Evolutionary conservation across 1,139 yeast species (phyloP), one percentile per base, ranked within the genome.

Genomic region (Debaryomyces singareniensis): DNA sequence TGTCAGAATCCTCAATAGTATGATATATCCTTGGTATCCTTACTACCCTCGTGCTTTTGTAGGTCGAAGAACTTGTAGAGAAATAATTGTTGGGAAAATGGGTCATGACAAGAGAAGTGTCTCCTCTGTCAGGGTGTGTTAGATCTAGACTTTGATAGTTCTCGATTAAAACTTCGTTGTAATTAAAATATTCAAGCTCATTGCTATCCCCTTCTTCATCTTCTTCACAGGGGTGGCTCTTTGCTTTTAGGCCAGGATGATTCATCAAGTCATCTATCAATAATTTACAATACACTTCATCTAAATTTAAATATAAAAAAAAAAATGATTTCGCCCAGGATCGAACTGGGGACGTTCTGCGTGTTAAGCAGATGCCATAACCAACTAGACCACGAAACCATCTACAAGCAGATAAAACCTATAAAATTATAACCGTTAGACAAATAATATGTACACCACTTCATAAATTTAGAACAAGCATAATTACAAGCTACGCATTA

Each of bases 301-400:
- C 6, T 14, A 28, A 20, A 2, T 7, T 7, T 7, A 18, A 18
- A 18, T 15, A 16, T 21, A 24, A 23, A 23, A 22, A 24, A 26
- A 26, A 25, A 28, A 31, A 21, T 35, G 38, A 35, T 35, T 35
- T 29, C 32, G 39, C 36, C 36, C 39, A 35, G 39, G 36, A 33
- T 33, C 36, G 35, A 86, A 86, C 96, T 84, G 95, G 95, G 95
- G 95, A 86, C 95, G 89, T 84, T 82, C 89, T 82, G 95, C 95
- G 95, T 85, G 95, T 85, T 84, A 85, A 83, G 95, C 95, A 84
- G 89, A 81, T 82, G 95, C 93, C 95, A 84, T 85, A 75, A 85
- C 95, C 95, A 65, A 84, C 95, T 85, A 85, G 95, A 85, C 95
- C 95, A 85, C 85, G 58, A 47, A 61, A 61, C 68, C 68, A 38